Conservation (phyloP, 2,329 filamentous ascomycete genomes). For the Sclerotinia sclerotiorum region DNA sequence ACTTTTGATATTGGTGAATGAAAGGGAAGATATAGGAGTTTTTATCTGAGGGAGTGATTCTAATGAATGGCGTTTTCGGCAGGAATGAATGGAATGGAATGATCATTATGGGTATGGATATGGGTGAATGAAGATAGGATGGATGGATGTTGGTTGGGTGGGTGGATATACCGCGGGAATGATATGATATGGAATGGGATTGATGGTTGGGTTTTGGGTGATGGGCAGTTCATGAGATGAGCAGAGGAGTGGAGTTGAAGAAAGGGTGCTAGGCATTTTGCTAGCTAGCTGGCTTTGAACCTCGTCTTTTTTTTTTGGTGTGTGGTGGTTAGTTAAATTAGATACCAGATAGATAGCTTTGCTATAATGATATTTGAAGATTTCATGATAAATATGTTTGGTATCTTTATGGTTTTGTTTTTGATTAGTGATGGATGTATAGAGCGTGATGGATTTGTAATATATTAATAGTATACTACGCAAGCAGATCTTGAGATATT, state of each 20-base stretch:
- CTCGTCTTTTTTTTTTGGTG: neutral
- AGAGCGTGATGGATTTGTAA: neutral
- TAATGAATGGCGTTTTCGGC: constrained; percentile 1
- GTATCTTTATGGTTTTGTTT: neutral
- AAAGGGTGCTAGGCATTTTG: neutral
- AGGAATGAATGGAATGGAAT: neutral
- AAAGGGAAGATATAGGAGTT: constrained; percentile 4
- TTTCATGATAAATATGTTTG: neutral
- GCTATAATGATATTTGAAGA: neutral
- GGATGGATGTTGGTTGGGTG: neutral
- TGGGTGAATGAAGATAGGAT: constrained; percentile 1
- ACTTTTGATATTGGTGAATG: constrained; percentile 14
- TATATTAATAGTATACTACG: too few relatives aligned
- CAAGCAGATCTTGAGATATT: too few relatives aligned
- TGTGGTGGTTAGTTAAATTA: neutral
- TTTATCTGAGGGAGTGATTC: neutral
- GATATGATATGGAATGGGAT: neutral
- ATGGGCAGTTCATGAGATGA: neutral
- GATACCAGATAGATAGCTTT: neutral
- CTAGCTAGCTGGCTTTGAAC: neutral
- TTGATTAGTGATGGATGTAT: neutral
- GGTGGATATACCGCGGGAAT: neutral
- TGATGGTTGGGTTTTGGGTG: neutral
- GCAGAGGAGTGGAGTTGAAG: neutral
- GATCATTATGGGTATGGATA: neutral